Evolutionary conservation across 208 protist genomes (phyloP).

Genomic region (Trichomonas tenax): DNA sequence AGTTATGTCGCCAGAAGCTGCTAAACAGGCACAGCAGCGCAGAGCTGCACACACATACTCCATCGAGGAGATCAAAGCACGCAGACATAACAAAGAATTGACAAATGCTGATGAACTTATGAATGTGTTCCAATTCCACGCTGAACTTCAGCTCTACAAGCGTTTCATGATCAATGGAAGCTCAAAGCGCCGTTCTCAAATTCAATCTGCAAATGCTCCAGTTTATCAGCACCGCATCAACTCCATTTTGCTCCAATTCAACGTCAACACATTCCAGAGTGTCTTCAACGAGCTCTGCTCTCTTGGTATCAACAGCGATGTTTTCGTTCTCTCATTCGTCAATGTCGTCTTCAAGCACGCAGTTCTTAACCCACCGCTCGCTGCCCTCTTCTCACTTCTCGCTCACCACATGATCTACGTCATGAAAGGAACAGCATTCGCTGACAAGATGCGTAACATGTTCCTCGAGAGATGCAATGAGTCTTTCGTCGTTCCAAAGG

Average conservation of each 20-base stretch:
- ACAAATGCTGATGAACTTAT: not conserved
- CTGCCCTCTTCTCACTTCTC: not conserved
- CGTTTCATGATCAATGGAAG: not conserved
- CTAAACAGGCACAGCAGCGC: not conserved
- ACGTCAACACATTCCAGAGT: not conserved
- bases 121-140: not conserved
- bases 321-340: not conserved
- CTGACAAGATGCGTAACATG: not conserved
- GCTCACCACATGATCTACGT: not conserved
- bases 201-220: not conserved
- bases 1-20: not conserved
- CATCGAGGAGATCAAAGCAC: not conserved
- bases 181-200: not conserved
- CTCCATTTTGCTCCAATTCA: not conserved
- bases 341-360: constrained; percentile 20
- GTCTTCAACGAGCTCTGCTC: not conserved
- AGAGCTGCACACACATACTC: not conserved
- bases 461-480: not conserved
- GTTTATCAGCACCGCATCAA: constrained; percentile 3
- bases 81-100: not conserved
- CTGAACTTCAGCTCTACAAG: not conserved
- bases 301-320: not conserved
- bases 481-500: not conserved
- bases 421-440: not conserved
- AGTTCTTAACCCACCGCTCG: not conserved